A percentile compares a stretch with the other conserved stretches of the same genome.
These are phyloP conservation scores for Candida glucosophila DNA, from an alignment of 1,139 yeast species.

Conservation along the genomic window DNA sequence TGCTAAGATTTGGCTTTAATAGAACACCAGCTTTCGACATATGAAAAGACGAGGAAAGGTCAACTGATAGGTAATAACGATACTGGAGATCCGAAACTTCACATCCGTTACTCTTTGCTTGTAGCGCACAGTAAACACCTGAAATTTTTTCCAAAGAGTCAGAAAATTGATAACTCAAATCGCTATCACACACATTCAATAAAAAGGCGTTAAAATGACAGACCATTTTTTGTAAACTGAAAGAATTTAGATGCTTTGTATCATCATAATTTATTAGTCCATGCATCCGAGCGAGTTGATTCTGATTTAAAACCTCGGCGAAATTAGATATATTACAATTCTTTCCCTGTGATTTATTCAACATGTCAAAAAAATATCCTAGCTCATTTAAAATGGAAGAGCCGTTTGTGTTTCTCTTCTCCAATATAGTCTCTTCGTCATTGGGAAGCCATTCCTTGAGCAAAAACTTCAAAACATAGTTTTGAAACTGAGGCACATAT, in stretches of 20 bases:
- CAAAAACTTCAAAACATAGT: constrained; percentile 49
- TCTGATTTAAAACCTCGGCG: constrained; percentile 34
- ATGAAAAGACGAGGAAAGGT: constrained; percentile 28
- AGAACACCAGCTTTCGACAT: constrained; percentile 18
- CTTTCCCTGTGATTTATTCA: constrained; percentile 68
- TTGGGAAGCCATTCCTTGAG: constrained; percentile 51
- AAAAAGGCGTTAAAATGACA: constrained; percentile 55
- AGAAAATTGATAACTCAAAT: constrained; percentile 28
- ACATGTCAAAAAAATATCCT: constrained; percentile 89
- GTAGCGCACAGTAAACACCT: constrained; percentile 30
- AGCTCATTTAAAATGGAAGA: constrained; percentile 65
- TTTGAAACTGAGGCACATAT: constrained; percentile 65
- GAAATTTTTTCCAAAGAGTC: constrained; percentile 14
- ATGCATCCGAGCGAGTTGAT: constrained; percentile 36
- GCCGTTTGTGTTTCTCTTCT: constrained; percentile 28
- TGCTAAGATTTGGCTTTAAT: constrained; percentile 7
- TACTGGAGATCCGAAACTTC: constrained; percentile 21
- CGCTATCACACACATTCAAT: constrained; percentile 40
- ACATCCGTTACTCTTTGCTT: constrained; percentile 28
- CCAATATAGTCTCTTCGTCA: constrained; percentile 18
- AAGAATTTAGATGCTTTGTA: constrained; percentile 25
- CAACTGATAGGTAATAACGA: constrained; percentile 27
- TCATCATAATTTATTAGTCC: constrained; percentile 49
- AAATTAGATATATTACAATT: constrained; percentile 72
- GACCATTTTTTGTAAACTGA: constrained; percentile 30